Conservation (phyloP, 2,329 filamentous ascomycete genomes). For the Xylaria sp. region DNA sequence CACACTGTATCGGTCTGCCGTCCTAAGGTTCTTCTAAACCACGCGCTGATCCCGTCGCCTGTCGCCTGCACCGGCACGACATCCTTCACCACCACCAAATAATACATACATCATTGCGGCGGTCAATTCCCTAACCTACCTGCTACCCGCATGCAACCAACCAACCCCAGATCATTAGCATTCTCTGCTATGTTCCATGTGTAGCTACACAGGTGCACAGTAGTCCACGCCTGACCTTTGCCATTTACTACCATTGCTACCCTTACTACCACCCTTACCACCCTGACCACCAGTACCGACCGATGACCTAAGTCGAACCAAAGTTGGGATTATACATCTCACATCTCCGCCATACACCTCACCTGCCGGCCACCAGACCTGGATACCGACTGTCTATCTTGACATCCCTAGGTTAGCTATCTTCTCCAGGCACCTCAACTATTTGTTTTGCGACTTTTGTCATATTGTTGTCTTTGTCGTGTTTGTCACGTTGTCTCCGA, state of each 20-base stretch:
- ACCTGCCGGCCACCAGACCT: constrained; percentile 10
- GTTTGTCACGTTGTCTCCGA: not conserved
- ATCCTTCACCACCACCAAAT: constrained; percentile 20
- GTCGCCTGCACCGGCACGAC: constrained; percentile 30
- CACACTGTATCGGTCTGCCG: constrained; percentile 29
- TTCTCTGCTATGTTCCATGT: not conserved
- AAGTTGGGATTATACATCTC: constrained; percentile 18
- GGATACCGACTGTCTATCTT: not conserved
- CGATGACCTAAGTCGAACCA: constrained; percentile 23
- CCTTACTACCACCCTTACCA: too few species aligned
- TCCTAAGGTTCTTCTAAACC: constrained; percentile 19
- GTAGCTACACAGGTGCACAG: not conserved
- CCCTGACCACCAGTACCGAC: not conserved
- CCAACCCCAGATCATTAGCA: constrained; percentile 10
- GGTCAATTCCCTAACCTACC: constrained; percentile 14
- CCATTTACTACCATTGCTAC: not conserved
- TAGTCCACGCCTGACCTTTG: constrained; percentile 17
- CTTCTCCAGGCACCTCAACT: not conserved
- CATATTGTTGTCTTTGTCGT: constrained; percentile 3
- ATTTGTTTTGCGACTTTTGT: not conserved
- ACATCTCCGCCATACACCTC: constrained; percentile 6
- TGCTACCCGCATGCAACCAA: constrained; percentile 27
- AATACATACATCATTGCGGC: constrained; percentile 8
- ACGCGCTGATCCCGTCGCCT: constrained; percentile 37
- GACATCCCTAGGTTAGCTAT: not conserved